Base-by-base conservation (phyloP, 495 filamentous ascomycete species). In the Penicillium soppii region DNA sequence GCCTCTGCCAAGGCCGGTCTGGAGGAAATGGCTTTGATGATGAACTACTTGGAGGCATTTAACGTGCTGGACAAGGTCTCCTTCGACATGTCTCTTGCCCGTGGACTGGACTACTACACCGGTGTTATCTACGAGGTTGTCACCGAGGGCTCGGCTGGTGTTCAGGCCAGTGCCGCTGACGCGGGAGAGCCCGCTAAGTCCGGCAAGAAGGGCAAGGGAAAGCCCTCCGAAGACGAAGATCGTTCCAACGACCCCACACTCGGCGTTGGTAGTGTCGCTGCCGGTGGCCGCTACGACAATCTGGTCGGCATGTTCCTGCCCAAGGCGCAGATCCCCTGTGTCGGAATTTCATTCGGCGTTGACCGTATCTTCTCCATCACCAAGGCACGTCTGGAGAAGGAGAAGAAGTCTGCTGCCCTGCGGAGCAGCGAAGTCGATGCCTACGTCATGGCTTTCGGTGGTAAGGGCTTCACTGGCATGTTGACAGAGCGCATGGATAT, bases 361-460 rank as follows among this genome's bases (percentile, higher is more conserved):
- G 92, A 97, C 70, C 86, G 92, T 43, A 97, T 97, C 59, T 96
- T 95, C 72, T 89, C 87, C 40, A 89, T 97, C 69, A 90, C 82
- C 29, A 90, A 92, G 70, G 84, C 88, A 8, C 80, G 84, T n/a
- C 78, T 86, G 66, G 82, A 80, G 56, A 76, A 78, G 42, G 80
- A 87, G 56, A 77, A 82, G 56, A 66, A 47, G 20, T 54, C 68
- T 7, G 68, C 73, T 20, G 57, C 63, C 12, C 65, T 86, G 33
- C 83, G 85, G 41, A 78, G 69, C 43, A 91, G 84, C 56, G 89
- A 96, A 66, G 84, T 90, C 1, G 89, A 95, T 63, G 89, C 88
- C 43, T 95, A 80, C 69, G 84, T 97, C 55, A 96, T 97, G 89
- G 90, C 90, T 0, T 90, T 96, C 61, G 92, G 92, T 52, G 88